Conservation (phyloP, 1,139 yeast genomes). For the Pichia sp. region DNA sequence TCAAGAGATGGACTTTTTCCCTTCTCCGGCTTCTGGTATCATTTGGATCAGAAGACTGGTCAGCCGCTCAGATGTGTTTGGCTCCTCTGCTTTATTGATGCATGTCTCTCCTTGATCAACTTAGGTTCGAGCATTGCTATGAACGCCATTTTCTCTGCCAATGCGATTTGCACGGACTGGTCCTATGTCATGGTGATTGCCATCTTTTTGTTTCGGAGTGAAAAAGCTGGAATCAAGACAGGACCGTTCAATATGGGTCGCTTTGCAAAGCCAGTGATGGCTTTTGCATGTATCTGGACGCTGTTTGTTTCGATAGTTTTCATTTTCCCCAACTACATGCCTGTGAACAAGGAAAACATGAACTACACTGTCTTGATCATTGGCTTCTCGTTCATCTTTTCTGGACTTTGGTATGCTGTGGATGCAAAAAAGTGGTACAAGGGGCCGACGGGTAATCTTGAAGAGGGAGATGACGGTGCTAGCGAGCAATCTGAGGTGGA, state of each 20-base stretch:
- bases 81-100: constrained; percentile 33
- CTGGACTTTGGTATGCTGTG: constrained; percentile 33
- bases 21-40: constrained; percentile 34
- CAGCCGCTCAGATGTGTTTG: constrained; percentile 38
- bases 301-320: constrained; percentile 43
- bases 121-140: constrained; percentile 38
- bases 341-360: constrained; percentile 46
- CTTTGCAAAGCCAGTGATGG: constrained; percentile 32
- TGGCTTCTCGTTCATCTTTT: constrained; percentile 31
- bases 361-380: constrained; percentile 46
- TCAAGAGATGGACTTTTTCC: constrained; percentile 45
- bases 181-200: constrained; percentile 39
- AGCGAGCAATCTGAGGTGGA: background rate
- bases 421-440: constrained; percentile 33
- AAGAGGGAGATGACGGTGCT: constrained; percentile 21
- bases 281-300: constrained; percentile 40
- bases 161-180: constrained; percentile 45
- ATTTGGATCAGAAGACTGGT: constrained; percentile 34
- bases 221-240: constrained; percentile 36
- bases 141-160: constrained; percentile 48
- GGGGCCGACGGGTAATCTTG: constrained; percentile 33
- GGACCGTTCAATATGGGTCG: constrained; percentile 38
- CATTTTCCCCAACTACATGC: constrained; percentile 48
- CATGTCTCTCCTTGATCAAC: constrained; percentile 35
- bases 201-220: constrained; percentile 35